Percentiles rank a stretch among this genome's conserved stretches.
These are phyloP conservation scores for Plasmodium gallinaceum DNA, from an alignment of 169 alveolate species.

Conservation along the genomic window DNA sequence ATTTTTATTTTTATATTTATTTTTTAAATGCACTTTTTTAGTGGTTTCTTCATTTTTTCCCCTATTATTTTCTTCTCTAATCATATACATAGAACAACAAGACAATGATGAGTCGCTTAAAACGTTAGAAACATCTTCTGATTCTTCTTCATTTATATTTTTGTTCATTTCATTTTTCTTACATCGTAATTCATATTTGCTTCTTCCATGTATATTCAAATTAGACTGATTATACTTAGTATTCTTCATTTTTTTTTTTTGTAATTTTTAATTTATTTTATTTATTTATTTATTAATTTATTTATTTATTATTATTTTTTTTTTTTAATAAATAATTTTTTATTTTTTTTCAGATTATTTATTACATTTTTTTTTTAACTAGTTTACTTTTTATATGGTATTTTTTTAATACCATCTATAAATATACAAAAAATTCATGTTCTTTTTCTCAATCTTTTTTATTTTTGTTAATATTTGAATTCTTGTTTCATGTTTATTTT, in stretches of 20 bases:
- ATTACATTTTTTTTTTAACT: too few relatives aligned
- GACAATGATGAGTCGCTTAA: slow-evolving; percentile 22
- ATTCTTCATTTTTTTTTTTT: neutral
- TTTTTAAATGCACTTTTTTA: neutral
- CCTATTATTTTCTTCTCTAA: slow-evolving; percentile 13
- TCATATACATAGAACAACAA: slow-evolving; percentile 18
- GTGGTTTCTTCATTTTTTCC: neutral
- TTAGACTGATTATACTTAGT: slow-evolving; percentile 6
- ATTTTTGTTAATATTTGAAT: too few relatives aligned
- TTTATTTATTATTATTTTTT: too few relatives aligned
- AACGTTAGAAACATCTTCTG: neutral
- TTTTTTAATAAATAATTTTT: too few relatives aligned
- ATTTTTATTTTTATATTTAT: neutral
- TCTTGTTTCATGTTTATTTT: too few relatives aligned
- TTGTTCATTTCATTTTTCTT: slow-evolving; percentile 18
- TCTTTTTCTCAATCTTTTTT: too few relatives aligned
- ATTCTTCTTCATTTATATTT: slow-evolving; percentile 42
- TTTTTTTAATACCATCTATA: too few relatives aligned
- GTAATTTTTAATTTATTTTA: neutral
- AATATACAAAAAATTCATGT: too few relatives aligned
- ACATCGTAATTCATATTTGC: slow-evolving; percentile 33
- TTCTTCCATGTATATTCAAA: neutral
- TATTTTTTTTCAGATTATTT: too few relatives aligned
- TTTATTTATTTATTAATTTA: too few relatives aligned
- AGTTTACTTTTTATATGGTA: too few relatives aligned